These are phyloP conservation scores for Penicillium sumatraense DNA, from an alignment of 2,329 filamentous ascomycete genomes.

Conservation along the genomic window DNA sequence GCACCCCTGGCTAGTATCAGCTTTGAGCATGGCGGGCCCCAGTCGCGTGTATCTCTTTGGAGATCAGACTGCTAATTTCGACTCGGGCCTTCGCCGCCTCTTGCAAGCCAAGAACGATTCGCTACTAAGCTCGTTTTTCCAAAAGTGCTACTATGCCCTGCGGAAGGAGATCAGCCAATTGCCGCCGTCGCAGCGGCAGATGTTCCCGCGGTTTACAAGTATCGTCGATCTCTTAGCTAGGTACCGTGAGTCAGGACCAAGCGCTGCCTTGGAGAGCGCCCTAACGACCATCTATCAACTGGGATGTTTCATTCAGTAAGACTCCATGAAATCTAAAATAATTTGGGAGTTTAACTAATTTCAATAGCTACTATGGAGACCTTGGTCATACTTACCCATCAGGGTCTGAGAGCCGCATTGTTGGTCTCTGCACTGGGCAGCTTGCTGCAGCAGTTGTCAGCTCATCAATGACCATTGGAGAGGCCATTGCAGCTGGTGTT, in stretches of 20 bases:
- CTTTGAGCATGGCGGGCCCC: conserved; percentile 34
- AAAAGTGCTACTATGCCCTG: conserved; percentile 47
- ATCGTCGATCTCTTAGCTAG: conserved; percentile 43
- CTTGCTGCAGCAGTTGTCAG: conserved; percentile 47
- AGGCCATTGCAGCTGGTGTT: conserved; percentile 47
- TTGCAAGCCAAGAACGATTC: conserved; percentile 49
- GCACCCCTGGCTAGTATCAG: conserved; percentile 8
- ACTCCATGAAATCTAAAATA: neutral
- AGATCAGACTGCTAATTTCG: conserved; percentile 51
- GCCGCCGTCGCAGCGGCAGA: conserved; percentile 38
- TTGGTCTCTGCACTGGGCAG: conserved; percentile 50
- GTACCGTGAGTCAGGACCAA: conserved; percentile 36
- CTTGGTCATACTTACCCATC: conserved; percentile 46
- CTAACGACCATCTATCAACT: conserved; percentile 51
- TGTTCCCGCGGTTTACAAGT: conserved; percentile 46
- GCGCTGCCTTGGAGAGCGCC: conserved; percentile 48
- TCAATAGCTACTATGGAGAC: conserved; percentile 46
- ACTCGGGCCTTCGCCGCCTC: conserved; percentile 46
- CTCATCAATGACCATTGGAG: conserved; percentile 45
- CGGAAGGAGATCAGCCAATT: conserved; percentile 45
- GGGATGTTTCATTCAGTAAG: conserved; percentile 51
- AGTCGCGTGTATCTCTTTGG: conserved; percentile 51
- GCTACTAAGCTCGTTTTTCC: conserved; percentile 47
- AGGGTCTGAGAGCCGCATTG: conserved; percentile 40
- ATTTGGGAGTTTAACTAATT: conserved; percentile 18